Percentiles rank a stretch among this genome's conserved stretches.
Evolutionary conservation across 2,329 filamentous ascomycete species (phyloP).

Genomic region (Pseudopithomyces maydicus): DNA sequence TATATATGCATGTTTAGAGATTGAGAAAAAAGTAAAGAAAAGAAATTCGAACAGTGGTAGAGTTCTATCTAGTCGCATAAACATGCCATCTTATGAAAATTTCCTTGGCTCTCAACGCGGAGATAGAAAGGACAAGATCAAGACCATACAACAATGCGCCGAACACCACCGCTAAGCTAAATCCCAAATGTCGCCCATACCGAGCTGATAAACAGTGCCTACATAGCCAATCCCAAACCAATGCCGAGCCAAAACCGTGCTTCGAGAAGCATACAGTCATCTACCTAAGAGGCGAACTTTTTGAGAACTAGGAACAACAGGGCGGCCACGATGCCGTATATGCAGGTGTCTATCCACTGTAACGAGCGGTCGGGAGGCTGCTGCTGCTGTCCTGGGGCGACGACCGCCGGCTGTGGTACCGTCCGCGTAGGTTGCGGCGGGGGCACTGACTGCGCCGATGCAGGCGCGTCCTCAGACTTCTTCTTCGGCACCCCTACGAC

Average conservation of each 20-base stretch:
- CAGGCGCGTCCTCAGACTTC: not conserved
- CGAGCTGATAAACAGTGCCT: no score
- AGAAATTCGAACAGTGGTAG: not conserved
- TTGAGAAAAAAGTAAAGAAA: no score
- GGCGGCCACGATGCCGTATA: conserved; percentile 72
- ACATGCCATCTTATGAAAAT: no score
- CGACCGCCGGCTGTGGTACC: conserved; percentile 8
- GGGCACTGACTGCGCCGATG: not conserved
- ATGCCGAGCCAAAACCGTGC: not conserved
- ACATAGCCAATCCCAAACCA: not conserved
- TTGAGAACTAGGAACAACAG: conserved; percentile 71
- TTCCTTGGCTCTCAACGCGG: no score
- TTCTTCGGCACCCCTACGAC: not conserved
- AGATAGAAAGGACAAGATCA: no score
- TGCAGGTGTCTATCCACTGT: conserved; percentile 80
- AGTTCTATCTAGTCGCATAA: not conserved
- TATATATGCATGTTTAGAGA: not conserved
- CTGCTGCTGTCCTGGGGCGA: conserved; percentile 9
- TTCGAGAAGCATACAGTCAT: not conserved
- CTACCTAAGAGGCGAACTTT: conserved; percentile 42
- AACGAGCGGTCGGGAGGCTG: conserved; percentile 60
- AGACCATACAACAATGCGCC: not conserved
- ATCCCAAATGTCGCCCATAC: not conserved
- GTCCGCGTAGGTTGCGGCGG: conserved; percentile 21
- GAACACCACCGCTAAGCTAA: conserved; percentile 1